Percentiles rank a stretch among this genome's conserved stretches.
Evolutionary conservation across 805 yeast species (phyloP).

Genomic region (Tetrapisispora pingtungensis): DNA sequence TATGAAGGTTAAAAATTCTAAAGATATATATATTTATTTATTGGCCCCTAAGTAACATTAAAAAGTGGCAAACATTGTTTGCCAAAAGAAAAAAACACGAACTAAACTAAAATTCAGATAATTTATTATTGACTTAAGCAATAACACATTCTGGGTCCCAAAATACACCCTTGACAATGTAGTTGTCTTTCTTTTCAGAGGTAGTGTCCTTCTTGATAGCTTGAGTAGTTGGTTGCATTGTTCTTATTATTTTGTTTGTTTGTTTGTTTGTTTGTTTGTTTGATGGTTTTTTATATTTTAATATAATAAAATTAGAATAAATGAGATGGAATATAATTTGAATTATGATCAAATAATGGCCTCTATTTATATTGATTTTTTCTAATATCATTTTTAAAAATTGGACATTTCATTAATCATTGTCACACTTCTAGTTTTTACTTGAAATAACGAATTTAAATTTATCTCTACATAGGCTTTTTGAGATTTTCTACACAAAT

Average conservation of each 20-base stretch:
- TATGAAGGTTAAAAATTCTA: not conserved
- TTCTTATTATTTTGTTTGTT: not conserved
- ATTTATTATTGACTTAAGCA: constrained; percentile 7
- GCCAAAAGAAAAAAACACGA: not conserved
- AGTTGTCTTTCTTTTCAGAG: constrained; percentile 22
- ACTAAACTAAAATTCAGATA: not conserved
- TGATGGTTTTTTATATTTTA: not conserved
- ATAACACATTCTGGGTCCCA: constrained; percentile 22
- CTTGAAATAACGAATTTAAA: too few species aligned
- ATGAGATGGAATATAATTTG: not conserved
- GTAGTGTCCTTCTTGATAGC: constrained; percentile 19
- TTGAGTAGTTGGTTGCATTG: constrained; percentile 23
- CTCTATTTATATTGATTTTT: too few species aligned
- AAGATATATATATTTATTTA: not conserved
- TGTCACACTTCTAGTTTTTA: too few species aligned
- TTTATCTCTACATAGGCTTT: too few species aligned
- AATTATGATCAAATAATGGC: not conserved
- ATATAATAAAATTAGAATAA: not conserved
- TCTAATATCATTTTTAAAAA: too few species aligned
- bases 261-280: constrained; percentile 1
- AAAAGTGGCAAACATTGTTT: not conserved
- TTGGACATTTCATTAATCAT: too few species aligned
- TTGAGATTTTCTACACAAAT: too few species aligned
- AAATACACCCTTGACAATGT: constrained; percentile 13
- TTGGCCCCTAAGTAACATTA: not conserved